Conservation (phyloP, 225 moss, liverwort and hornwort species). For the Rhytidiadelphus loreus region DNA sequence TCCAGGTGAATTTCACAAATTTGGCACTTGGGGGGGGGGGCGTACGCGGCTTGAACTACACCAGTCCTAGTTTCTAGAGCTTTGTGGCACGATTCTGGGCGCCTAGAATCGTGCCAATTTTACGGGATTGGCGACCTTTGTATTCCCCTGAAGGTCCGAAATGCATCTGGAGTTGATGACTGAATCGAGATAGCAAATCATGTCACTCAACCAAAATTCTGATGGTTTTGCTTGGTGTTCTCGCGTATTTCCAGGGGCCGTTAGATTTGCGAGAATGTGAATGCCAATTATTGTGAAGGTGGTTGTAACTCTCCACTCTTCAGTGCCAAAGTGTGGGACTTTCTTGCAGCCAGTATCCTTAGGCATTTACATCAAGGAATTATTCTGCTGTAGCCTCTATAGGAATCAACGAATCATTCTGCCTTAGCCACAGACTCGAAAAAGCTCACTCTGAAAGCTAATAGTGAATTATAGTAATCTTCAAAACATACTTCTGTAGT, state of each 20-base stretch:
- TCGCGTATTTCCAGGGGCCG: not conserved
- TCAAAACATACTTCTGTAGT: not conserved
- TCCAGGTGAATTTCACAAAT: not conserved
- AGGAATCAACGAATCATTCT: not conserved
- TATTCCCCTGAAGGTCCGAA: not conserved
- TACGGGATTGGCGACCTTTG: not conserved
- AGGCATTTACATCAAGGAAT: not conserved
- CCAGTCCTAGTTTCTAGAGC: not conserved
- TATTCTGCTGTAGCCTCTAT: not conserved
- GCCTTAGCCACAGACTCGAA: not conserved
- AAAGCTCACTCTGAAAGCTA: not conserved
- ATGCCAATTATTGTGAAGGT: not conserved
- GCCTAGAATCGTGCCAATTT: no score
- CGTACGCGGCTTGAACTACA: not conserved
- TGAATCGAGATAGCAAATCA: not conserved
- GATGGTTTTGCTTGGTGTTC: not conserved
- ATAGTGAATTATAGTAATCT: not conserved
- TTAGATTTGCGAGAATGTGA: constrained; percentile 3
- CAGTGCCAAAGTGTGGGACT: not conserved
- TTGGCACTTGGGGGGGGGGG: not conserved
- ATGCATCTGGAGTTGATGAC: not conserved
- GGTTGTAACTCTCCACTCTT: not conserved
- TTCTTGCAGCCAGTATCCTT: not conserved
- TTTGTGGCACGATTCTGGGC: not conserved
- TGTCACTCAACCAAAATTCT: not conserved